A percentile compares a stretch with the other conserved stretches of the same genome.
Conservation (phyloP, 192 early-diverging fungal genomes). For the Mycoemilia scoparia region DNA sequence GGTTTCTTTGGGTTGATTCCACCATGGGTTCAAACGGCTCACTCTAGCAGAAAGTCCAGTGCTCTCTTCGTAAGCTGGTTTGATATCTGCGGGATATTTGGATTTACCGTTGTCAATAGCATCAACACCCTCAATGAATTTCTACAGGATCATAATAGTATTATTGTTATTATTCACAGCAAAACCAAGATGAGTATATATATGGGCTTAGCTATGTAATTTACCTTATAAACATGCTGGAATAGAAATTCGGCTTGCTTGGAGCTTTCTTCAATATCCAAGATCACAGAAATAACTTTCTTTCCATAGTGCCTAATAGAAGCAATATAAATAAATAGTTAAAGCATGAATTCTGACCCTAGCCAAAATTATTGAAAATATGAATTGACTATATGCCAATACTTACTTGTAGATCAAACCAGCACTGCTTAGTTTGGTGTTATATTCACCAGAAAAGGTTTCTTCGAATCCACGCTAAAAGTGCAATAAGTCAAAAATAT, state of each 20-base stretch:
- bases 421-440: conserved; percentile 84
- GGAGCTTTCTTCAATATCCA: conserved; percentile 17
- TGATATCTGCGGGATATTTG: conserved; percentile 61
- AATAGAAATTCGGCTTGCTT: conserved; percentile 47
- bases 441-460: conserved; percentile 57
- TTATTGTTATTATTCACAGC: not conserved
- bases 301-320: conserved; percentile 91
- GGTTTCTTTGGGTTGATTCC: conserved; percentile 72
- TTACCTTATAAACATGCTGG: conserved; percentile 66
- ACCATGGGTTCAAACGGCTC: conserved; percentile 76
- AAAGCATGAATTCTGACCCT: conserved; percentile 1
- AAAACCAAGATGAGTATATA: not conserved
- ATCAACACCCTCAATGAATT: conserved; percentile 63
- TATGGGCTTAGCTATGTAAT: no score
- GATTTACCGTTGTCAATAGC: conserved; percentile 88
- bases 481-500: no score
- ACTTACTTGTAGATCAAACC: conserved; percentile 92
- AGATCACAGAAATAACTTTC: conserved; percentile 41
- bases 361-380: no score
- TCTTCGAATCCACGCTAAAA: conserved; percentile 79
- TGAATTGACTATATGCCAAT: no score
- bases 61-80: conserved; percentile 62
- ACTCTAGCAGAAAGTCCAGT: conserved; percentile 74
- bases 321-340: conserved; percentile 1
- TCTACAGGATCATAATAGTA: no score